Evolutionary conservation across 106 monocot genomes (phyloP).

Genomic region (Allium sativum): DNA sequence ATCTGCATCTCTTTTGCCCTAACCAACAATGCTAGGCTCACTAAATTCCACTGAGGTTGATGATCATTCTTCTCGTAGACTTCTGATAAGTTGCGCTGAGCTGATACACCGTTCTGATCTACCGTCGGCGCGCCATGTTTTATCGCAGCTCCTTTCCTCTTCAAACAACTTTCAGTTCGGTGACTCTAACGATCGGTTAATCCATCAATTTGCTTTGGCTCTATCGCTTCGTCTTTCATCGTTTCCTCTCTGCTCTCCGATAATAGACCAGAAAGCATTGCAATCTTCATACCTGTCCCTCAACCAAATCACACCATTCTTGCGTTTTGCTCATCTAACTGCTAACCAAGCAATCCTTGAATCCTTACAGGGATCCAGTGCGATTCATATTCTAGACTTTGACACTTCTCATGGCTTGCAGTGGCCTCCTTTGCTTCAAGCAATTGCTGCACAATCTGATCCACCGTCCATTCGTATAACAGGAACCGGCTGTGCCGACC

Average conservation of each 20-base stretch:
- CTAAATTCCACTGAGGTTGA: slow-evolving; percentile 30
- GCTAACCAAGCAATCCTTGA: slow-evolving; percentile 99
- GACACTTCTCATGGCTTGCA: slow-evolving; percentile 82
- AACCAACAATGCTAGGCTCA: slow-evolving; percentile 48
- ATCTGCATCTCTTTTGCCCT: neutral
- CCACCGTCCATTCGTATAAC: slow-evolving; percentile 76
- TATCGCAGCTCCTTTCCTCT: slow-evolving; percentile 32
- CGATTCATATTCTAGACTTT: slow-evolving; percentile 83
- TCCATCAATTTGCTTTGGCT: slow-evolving; percentile 66
- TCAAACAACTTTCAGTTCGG: slow-evolving; percentile 35
- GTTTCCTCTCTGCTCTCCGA: slow-evolving; percentile 16
- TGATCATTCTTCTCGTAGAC: slow-evolving; percentile 20
- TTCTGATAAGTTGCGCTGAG: slow-evolving; percentile 62
- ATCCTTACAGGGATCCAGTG: slow-evolving; percentile 33
- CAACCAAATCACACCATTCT: slow-evolving; percentile 84
- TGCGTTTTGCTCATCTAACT: slow-evolving; percentile 92
- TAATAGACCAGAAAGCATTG: slow-evolving; percentile 12
- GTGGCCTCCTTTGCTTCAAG: slow-evolving; percentile 94
- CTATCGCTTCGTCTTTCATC: slow-evolving; percentile 46
- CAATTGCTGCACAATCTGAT: slow-evolving; percentile 59
- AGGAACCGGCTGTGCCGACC: slow-evolving; percentile 54
- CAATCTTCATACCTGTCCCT: slow-evolving; percentile 49
- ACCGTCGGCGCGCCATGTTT: slow-evolving; percentile 27
- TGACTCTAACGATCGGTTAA: slow-evolving; percentile 65
- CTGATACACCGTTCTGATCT: slow-evolving; percentile 31